These are phyloP conservation scores for Salix arbutifolia DNA, from an alignment of 345 rosid genomes.

Conservation along the genomic window DNA sequence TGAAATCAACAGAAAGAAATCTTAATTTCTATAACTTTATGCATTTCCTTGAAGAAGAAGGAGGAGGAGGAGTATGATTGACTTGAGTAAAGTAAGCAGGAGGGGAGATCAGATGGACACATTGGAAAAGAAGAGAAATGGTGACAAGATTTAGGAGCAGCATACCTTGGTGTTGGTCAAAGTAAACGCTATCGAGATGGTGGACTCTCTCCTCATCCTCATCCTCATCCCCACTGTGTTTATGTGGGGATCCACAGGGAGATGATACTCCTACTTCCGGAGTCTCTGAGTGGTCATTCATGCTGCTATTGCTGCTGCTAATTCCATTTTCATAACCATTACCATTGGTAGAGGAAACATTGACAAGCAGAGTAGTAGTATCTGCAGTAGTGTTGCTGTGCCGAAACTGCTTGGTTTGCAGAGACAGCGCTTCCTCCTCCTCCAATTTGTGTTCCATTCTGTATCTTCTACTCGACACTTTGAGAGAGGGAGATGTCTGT, in stretches of 20 bases:
- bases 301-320: background rate
- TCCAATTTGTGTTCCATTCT: background rate
- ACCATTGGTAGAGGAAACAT: background rate
- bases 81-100: background rate
- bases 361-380: background rate
- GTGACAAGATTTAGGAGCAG: background rate
- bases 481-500: background rate
- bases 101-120: background rate
- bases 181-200: constrained; percentile 19
- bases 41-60: background rate
- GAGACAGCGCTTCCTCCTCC: constrained; percentile 2
- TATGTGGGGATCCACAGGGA: background rate
- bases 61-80: background rate
- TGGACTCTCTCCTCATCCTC: background rate
- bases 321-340: background rate
- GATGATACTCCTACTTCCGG: background rate
- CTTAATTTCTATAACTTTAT: no score
- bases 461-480: no score
- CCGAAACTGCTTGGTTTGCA: constrained; percentile 6
- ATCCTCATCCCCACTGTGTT: background rate
- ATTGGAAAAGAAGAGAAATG: background rate
- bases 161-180: constrained; percentile 29
- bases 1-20: background rate
- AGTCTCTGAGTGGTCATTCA: background rate
- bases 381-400: background rate